Evolutionary conservation across 768 basidiomycete genomes (phyloP).

Genomic region (Tulasnella sp.): DNA sequence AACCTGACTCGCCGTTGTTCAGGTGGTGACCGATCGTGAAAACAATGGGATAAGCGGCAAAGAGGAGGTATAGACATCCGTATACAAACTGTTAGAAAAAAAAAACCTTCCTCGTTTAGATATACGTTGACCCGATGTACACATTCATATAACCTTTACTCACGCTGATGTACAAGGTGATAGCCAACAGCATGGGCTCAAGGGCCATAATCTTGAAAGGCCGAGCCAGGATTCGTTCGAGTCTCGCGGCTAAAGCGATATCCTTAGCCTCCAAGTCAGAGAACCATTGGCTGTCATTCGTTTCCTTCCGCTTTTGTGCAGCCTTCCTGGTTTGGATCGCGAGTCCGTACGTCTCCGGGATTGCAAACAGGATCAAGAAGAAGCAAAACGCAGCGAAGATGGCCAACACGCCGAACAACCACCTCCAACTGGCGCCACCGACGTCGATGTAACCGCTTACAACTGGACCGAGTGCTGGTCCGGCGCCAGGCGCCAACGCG

Average conservation of each 20-base stretch:
- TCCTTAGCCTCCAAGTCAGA: constrained; percentile 26
- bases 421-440: constrained; percentile 29
- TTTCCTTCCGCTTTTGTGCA: constrained; percentile 26
- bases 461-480: constrained; percentile 33
- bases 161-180: constrained; percentile 28
- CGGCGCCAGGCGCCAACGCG: constrained; percentile 28
- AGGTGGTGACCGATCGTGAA: constrained; percentile 33
- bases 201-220: constrained; percentile 28
- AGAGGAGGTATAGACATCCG: constrained; percentile 34
- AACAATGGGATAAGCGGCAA: constrained; percentile 36
- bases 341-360: constrained; percentile 30
- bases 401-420: constrained; percentile 33
- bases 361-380: constrained; percentile 21
- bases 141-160: neutral
- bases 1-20: constrained; percentile 33
- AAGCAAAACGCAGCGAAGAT: constrained; percentile 30
- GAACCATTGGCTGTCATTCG: constrained; percentile 25
- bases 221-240: constrained; percentile 17
- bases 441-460: constrained; percentile 29
- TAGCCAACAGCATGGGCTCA: constrained; percentile 29
- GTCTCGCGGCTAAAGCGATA: constrained; percentile 7
- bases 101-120: neutral
- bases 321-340: constrained; percentile 22
- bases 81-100: constrained; percentile 16
- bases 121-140: neutral